phyloP scores from a whole-genome alignment of 179 eudicot species.

The Vitellaria paradoxa region DNA sequence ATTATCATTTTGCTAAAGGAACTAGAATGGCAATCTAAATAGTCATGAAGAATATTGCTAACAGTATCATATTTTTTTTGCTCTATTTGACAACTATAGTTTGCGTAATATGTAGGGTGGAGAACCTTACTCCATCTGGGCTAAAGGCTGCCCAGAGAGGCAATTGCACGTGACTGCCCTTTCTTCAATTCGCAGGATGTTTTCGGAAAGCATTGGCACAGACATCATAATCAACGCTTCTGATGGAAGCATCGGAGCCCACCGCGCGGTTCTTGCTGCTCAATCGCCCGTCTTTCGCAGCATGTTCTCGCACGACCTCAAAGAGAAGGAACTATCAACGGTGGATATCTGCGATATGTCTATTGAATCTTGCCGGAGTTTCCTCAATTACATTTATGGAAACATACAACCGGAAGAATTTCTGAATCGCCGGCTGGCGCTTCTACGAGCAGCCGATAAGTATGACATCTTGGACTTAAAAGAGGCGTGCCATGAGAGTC shows the following conservation, averaged over 20 bases:
- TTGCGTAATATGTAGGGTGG: constrained; percentile 44
- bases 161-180: constrained; percentile 54
- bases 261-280: constrained; percentile 78
- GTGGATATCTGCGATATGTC: constrained; percentile 81
- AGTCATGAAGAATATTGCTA: too few relatives aligned
- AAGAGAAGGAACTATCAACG: constrained; percentile 65
- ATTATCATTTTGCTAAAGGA: too few relatives aligned
- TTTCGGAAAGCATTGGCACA: constrained; percentile 74
- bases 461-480: constrained; percentile 75
- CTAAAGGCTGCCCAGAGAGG: constrained; percentile 38
- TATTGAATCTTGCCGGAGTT: constrained; percentile 57
- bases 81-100: background rate
- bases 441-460: constrained; percentile 83
- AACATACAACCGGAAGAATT: constrained; percentile 52
- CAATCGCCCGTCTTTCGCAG: constrained; percentile 76
- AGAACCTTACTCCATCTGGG: constrained; percentile 72
- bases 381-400: constrained; percentile 73
- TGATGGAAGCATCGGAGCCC: constrained; percentile 64
- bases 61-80: too few relatives aligned
- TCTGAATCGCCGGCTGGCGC: constrained; percentile 53
- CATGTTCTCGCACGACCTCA: constrained; percentile 82
- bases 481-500: constrained; percentile 78
- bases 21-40: too few relatives aligned
- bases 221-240: constrained; percentile 74
- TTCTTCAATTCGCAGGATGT: constrained; percentile 58